Evolutionary conservation across 169 alveolate species (phyloP), one percentile per base, ranked within the genome.

Genomic region (Plasmodium billcollinsi): DNA sequence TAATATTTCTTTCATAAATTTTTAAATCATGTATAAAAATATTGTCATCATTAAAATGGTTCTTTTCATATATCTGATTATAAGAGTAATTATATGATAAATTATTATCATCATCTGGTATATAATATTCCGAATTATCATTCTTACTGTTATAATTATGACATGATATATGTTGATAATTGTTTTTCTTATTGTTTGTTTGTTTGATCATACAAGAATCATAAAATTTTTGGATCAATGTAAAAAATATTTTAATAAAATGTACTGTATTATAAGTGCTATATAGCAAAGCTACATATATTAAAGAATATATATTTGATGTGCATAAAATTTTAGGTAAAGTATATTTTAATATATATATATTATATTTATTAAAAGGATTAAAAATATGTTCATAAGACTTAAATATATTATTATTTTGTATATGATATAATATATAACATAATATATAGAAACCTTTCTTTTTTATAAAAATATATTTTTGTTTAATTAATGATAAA

Each of bases 1-100:
- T 80, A 20, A 54, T 80, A 2, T 50, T 62, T 49, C 73, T 66
- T 33, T 80, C 90, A 47, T 80, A 80, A 49, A 80, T 21, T 24
- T 80, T 69, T 56, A 80, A 56, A 43, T 80, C 76, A 62, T 80
- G 90, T 45, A 18, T 8, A 56, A 39, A 80, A 2, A 69, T 20
- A 75, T 43, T 75, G 14, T 24, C 26, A 18, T 6, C 45, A 52
- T 9, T 26, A 15, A 47, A 11, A 59, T 21, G 29, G 0, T 6
- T 56, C 7, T 56, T 14, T 2, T 56, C 65, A 6, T 56, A 6
- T 12, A 6, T 14, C 0, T 56, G 4, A 18, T 21, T 56, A 56
- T 56, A 56, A 56, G 20, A 56, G 14, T 18, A 5, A 56, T 56
- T 56, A 56, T 12, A 56, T 8, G 3, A 14, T 56, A 39, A 5